Conservation (phyloP, 495 filamentous ascomycete genomes). For the Tuber brumale region DNA sequence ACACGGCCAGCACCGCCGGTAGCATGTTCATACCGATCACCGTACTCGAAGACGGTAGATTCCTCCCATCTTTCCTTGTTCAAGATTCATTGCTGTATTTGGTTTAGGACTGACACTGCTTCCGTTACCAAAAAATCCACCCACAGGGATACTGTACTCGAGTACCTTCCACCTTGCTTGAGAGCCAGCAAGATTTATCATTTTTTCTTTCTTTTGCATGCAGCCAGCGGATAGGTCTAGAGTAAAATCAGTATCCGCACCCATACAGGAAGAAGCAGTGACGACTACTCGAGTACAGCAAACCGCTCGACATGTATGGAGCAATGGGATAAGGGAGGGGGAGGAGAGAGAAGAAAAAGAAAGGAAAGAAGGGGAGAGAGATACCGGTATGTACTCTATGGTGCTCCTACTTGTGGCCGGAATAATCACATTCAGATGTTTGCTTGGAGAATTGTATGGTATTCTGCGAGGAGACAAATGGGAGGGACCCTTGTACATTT, state of each 20-base stretch:
- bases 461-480: neutral
- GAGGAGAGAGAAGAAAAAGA: neutral
- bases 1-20: neutral
- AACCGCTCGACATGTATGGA: neutral
- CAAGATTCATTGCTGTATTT: neutral
- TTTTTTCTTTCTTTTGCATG: neutral
- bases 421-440: slow-evolving; percentile 5
- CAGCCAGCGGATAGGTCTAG: neutral
- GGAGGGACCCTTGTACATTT: neutral
- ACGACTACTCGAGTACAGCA: neutral
- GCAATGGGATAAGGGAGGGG: slow-evolving; percentile 4
- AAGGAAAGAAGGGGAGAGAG: neutral
- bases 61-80: neutral
- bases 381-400: neutral
- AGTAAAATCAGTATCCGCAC: neutral
- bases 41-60: neutral
- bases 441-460: neutral
- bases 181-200: neutral
- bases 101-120: slow-evolving; percentile 3
- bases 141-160: neutral
- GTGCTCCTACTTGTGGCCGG: neutral
- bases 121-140: neutral
- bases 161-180: neutral
- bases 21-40: neutral
- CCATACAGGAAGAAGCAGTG: neutral